Evolutionary conservation across 2,329 filamentous ascomycete genomes (phyloP).

Genomic region (Plectosphaerella plurivora): DNA sequence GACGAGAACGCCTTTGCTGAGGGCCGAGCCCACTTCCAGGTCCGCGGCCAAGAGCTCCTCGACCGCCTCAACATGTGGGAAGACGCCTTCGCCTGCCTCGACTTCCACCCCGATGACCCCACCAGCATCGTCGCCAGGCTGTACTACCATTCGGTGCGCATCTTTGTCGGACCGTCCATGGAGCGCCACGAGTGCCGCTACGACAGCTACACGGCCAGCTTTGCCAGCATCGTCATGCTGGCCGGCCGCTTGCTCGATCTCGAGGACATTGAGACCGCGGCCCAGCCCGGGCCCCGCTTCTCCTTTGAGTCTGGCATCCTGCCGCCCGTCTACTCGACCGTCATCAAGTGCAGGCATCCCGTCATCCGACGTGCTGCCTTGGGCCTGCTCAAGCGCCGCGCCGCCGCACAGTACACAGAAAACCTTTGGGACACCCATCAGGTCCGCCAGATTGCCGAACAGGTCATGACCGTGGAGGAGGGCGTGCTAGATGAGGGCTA

Average conservation of each 20-base stretch:
- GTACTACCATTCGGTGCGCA: constrained; percentile 25
- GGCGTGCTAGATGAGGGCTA: not conserved
- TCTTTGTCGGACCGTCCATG: constrained; percentile 27
- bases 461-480: constrained; percentile 31
- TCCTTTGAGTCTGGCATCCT: constrained; percentile 37
- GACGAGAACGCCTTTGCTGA: too few species aligned
- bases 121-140: constrained; percentile 26
- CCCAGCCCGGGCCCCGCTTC: constrained; percentile 18
- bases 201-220: constrained; percentile 27
- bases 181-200: constrained; percentile 24
- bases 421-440: constrained; percentile 31
- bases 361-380: constrained; percentile 32
- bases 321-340: constrained; percentile 35
- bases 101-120: constrained; percentile 4
- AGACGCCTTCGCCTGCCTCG: constrained; percentile 21
- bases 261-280: constrained; percentile 10
- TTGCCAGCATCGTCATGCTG: constrained; percentile 31
- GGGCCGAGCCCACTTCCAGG: constrained; percentile 7
- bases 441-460: constrained; percentile 24
- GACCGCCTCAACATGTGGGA: constrained; percentile 21
- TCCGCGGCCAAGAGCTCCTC: constrained; percentile 25
- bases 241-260: constrained; percentile 3
- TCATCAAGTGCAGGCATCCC: constrained; percentile 34
- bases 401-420: constrained; percentile 27
- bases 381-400: constrained; percentile 23